Evolutionary conservation across 345 rosid species (phyloP).

Genomic region (Streptanthus diversifolius): DNA sequence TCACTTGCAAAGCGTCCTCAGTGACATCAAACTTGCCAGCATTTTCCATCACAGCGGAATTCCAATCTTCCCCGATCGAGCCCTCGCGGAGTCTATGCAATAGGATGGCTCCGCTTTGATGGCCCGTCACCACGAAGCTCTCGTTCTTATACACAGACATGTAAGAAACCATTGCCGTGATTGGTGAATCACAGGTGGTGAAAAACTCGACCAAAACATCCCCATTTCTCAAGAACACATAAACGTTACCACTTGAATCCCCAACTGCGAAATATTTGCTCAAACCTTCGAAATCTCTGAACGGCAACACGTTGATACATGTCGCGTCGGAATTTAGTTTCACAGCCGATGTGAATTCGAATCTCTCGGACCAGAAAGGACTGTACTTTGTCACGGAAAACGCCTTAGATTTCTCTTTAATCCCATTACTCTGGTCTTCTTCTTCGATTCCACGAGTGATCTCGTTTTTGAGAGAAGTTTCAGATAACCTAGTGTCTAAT

Average conservation of each 20-base stretch:
- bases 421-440: not conserved
- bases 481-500: slow-evolving; percentile 53
- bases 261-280: slow-evolving; percentile 90
- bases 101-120: slow-evolving; percentile 59
- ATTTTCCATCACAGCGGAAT: slow-evolving; percentile 49
- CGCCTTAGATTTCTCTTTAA: slow-evolving; percentile 40
- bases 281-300: slow-evolving; percentile 71
- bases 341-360: slow-evolving; percentile 83
- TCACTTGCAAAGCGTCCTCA: slow-evolving; percentile 45
- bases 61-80: slow-evolving; percentile 62
- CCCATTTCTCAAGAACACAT: slow-evolving; percentile 71
- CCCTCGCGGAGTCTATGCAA: slow-evolving; percentile 65
- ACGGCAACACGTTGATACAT: slow-evolving; percentile 70
- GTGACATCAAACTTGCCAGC: slow-evolving; percentile 43
- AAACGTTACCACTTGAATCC: slow-evolving; percentile 70
- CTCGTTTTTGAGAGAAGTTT: slow-evolving; percentile 31
- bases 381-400: slow-evolving; percentile 63
- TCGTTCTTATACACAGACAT: slow-evolving; percentile 70
- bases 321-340: slow-evolving; percentile 64
- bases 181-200: slow-evolving; percentile 51
- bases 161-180: slow-evolving; percentile 75
- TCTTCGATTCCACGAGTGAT: slow-evolving; percentile 20
- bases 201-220: slow-evolving; percentile 66
- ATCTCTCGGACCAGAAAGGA: slow-evolving; percentile 87
- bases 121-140: slow-evolving; percentile 75